These are phyloP conservation scores for Malus orientalis DNA, from an alignment of 306 rosid genomes.

Conservation along the genomic window DNA sequence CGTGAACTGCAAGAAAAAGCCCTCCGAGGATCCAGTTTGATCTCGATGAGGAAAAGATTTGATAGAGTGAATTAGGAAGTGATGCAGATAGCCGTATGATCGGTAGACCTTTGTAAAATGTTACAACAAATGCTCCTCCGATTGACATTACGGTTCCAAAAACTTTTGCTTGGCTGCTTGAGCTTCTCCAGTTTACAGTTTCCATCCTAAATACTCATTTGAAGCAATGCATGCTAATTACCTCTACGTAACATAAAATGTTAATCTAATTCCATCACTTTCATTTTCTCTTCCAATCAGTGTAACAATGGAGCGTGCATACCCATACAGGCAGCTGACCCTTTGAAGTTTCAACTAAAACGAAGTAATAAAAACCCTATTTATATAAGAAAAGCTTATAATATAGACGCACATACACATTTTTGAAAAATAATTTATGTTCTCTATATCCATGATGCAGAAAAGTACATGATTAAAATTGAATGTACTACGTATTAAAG, in stretches of 20 bases:
- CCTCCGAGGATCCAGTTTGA: constrained; percentile 21
- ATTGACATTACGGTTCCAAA: constrained; percentile 35
- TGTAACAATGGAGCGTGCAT: too few relatives aligned
- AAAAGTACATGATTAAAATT: too few relatives aligned
- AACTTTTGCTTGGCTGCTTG: constrained; percentile 35
- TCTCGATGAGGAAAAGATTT: constrained; percentile 6
- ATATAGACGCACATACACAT: too few relatives aligned
- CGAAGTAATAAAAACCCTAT: too few relatives aligned
- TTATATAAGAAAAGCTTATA: too few relatives aligned
- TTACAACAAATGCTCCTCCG: constrained; percentile 33
- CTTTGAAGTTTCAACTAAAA: too few relatives aligned
- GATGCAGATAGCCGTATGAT: constrained; percentile 4
- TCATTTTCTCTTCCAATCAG: too few relatives aligned
- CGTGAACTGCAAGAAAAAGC: constrained; percentile 13
- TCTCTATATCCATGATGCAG: too few relatives aligned
- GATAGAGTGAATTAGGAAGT: neutral
- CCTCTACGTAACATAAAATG: neutral
- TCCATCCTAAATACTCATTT: constrained; percentile 34
- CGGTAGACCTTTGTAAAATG: constrained; percentile 38
- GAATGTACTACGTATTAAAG: too few relatives aligned
- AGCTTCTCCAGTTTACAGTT: constrained; percentile 15
- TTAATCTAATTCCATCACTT: neutral
- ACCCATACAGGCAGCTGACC: too few relatives aligned
- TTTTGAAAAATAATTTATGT: too few relatives aligned
- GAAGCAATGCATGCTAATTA: neutral